Percentiles rank a stretch among this genome's conserved stretches.
These are phyloP conservation scores for Flammula alnicola DNA, from an alignment of 1,284 basidiomycete genomes.

Conservation along the genomic window DNA sequence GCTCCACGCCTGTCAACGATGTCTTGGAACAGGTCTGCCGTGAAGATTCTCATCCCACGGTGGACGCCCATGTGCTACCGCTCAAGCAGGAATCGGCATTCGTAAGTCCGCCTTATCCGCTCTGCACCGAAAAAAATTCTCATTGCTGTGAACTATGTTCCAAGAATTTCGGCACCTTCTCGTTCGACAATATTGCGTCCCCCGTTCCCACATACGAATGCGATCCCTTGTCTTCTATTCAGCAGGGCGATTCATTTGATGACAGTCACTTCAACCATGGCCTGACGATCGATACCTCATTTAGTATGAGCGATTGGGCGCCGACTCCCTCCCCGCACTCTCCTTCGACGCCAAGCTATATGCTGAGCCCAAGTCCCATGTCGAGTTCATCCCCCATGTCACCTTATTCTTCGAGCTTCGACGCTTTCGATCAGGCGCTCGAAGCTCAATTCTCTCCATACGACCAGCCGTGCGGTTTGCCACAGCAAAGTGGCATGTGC, in stretches of 20 bases:
- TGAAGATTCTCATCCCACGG: constrained; percentile 5
- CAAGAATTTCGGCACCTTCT: constrained; percentile 52
- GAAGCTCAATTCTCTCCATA: constrained; percentile 24
- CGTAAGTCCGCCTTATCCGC: constrained; percentile 43
- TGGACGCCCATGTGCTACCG: constrained; percentile 23
- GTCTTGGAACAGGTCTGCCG: constrained; percentile 4
- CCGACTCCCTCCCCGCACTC: constrained; percentile 34
- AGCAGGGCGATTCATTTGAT: constrained; percentile 11
- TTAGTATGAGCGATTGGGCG: constrained; percentile 33
- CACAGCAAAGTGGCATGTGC: constrained; percentile 11
- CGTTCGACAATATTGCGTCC: constrained; percentile 42
- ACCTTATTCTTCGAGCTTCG: constrained; percentile 27
- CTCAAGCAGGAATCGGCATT: constrained; percentile 47
- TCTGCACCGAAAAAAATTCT: constrained; percentile 9
- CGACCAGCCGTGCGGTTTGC: constrained; percentile 20
- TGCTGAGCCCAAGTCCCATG: constrained; percentile 28
- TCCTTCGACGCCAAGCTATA: constrained; percentile 26
- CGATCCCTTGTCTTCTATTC: constrained; percentile 27
- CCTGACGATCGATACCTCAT: constrained; percentile 38
- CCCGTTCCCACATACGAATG: constrained; percentile 25
- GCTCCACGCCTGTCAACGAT: constrained; percentile 20
- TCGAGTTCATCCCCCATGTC: constrained; percentile 29
- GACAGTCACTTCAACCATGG: constrained; percentile 14
- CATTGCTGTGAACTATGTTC: constrained; percentile 16
- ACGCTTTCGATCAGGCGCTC: constrained; percentile 29